Evolutionary conservation across 2,329 filamentous ascomycete species (phyloP), one percentile per base, ranked within the genome.

Genomic region (Aspergillus versicolor): DNA sequence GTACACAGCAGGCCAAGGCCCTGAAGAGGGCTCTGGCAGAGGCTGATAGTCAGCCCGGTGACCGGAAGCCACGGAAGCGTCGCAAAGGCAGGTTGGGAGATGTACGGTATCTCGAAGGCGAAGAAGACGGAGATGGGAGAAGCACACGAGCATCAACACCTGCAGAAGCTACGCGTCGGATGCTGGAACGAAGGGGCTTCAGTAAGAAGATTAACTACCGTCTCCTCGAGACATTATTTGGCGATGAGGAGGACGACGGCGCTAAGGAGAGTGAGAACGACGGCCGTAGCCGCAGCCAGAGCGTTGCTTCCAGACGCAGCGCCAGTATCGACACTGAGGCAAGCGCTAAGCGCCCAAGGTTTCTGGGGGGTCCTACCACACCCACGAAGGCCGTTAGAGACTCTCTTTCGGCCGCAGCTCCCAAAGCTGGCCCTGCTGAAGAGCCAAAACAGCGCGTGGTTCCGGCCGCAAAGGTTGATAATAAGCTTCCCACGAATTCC

Each of bases 1-100:
- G 93, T 8, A 84, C 87, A 48, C 89, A 95, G 69, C 92, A 97
- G 69, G 86, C 90, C 59, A 96, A 94, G 73, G 82, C 89, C 6
- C 88, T 95, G 56, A 84, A 89, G 40, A 84, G 87, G 58, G 90
- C 92, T 37, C 73, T 86, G 17, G 79, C 79, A n/a, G 81, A 82
- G 60, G 80, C 79, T 12, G 77, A 79, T 34, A 78, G 69, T 4
- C 67, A 67, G 7, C 70, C 67, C 12, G 63, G 71, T 34, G 62
- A 67, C 63, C 63, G 69, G 55, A 81, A 80, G 63, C 79, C 79
- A 58, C 75, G 79, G 27, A 84, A 82, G 65, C 78, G 79, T 52
- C 78, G 77, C 37, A 74, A 75, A 52, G 76, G 75, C 17, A 70
- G 78, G 15, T 65, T 80, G 52, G 79, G 79, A 6, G 79, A 81